phyloP scores from a whole-genome alignment of 352 stramenopile species.

The Pythium monospermum region DNA sequence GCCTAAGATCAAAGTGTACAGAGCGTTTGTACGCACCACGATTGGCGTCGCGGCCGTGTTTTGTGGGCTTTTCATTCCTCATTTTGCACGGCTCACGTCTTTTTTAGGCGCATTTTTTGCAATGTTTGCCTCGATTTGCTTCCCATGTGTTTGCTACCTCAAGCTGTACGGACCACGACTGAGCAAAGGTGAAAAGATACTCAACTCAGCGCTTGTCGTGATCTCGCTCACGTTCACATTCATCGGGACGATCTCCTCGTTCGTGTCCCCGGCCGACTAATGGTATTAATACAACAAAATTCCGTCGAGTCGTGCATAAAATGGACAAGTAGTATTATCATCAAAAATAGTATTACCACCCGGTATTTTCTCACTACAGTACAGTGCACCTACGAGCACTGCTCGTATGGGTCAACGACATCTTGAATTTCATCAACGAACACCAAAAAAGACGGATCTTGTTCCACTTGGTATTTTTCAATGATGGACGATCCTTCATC shows the following conservation, averaged over 20 bases:
- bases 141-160: constrained; percentile 81
- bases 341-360: no score
- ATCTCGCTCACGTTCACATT: constrained; percentile 68
- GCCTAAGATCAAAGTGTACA: constrained; percentile 41
- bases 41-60: constrained; percentile 52
- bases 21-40: constrained; percentile 55
- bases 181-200: constrained; percentile 36
- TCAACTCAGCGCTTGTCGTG: constrained; percentile 51
- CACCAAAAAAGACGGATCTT: constrained; percentile 11
- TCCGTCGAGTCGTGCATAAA: no score
- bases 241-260: constrained; percentile 74
- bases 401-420: neutral
- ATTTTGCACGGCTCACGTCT: constrained; percentile 80
- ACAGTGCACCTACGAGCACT: neutral
- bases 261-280: constrained; percentile 63
- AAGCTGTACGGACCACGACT: constrained; percentile 68
- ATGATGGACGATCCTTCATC: constrained; percentile 1
- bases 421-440: constrained; percentile 4
- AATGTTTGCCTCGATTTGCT: constrained; percentile 79
- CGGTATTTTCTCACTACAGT: no score
- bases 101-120: constrained; percentile 85
- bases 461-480: constrained; percentile 9
- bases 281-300: neutral
- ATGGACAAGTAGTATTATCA: no score
- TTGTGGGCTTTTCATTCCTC: constrained; percentile 68